A percentile compares a stretch with the other conserved stretches of the same genome.
Evolutionary conservation across 768 basidiomycete genomes (phyloP).

Genomic region (Filobasidium floriforme): DNA sequence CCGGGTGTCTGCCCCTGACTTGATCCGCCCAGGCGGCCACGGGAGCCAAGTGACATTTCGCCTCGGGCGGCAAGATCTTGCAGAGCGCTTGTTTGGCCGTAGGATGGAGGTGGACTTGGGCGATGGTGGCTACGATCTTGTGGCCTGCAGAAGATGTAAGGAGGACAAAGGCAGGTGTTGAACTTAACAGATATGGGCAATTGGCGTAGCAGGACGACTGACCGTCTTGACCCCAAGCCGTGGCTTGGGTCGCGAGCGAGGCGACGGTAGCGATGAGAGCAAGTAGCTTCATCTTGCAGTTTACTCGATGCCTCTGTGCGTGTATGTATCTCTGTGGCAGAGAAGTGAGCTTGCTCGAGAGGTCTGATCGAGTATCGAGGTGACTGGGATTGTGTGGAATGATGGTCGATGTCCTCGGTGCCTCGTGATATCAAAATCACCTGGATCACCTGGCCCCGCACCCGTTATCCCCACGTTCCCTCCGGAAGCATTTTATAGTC

Average conservation of each 20-base stretch:
- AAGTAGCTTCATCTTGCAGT: neutral
- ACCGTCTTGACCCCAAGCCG: constrained; percentile 3
- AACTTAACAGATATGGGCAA: neutral
- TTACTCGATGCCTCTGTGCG: neutral
- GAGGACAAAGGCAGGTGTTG: neutral
- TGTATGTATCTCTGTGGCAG: neutral
- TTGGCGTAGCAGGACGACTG: neutral
- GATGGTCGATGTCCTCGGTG: too few species aligned
- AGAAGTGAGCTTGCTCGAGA: too few species aligned
- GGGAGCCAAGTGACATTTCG: constrained; percentile 67
- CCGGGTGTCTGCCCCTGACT: constrained; percentile 48
- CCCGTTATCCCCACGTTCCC: too few species aligned
- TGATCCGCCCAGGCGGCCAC: constrained; percentile 85
- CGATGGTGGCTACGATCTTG: constrained; percentile 87
- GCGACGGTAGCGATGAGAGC: neutral
- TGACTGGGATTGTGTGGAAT: too few species aligned
- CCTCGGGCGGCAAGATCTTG: constrained; percentile 56
- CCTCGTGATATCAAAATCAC: too few species aligned
- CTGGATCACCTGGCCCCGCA: too few species aligned
- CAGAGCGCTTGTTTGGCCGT: constrained; percentile 60
- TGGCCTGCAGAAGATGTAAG: constrained; percentile 56
- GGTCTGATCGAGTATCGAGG: too few species aligned
- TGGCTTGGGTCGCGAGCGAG: neutral
- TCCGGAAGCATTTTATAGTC: too few species aligned
- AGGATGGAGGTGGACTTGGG: constrained; percentile 81